Percentiles rank a stretch among this genome's conserved stretches.
These are phyloP conservation scores for Ramalina peruviana DNA, from an alignment of 495 filamentous ascomycete species.

Conservation along the genomic window DNA sequence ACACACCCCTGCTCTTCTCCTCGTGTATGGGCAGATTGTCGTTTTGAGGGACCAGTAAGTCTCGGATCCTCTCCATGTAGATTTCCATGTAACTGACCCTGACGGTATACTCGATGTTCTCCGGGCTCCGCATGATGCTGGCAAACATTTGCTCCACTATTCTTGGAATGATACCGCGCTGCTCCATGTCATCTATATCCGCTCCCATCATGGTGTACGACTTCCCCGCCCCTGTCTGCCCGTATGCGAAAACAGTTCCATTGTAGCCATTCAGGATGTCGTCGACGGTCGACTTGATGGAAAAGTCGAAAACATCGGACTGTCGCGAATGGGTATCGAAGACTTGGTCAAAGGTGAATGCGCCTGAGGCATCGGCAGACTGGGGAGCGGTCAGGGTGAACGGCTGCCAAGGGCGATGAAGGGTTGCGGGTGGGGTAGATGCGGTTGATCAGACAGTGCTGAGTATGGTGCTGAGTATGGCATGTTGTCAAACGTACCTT, in stretches of 20 bases:
- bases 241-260: conserved; percentile 97
- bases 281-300: conserved; percentile 88
- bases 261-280: conserved; percentile 99
- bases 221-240: conserved; percentile 96
- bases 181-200: conserved; percentile 81
- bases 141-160: conserved; percentile 98
- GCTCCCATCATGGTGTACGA: conserved; percentile 99
- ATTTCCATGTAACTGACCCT: conserved; percentile 99
- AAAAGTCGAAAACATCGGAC: conserved; percentile 89
- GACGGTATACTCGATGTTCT: conserved; percentile 95
- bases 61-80: conserved; percentile 97
- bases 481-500: conserved; percentile 45
- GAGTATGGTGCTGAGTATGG: background rate
- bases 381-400: conserved; percentile 22
- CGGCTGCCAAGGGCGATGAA: background rate
- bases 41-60: conserved; percentile 80
- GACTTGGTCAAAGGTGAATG: conserved; percentile 94
- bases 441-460: background rate
- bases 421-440: background rate
- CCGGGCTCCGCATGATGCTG: conserved; percentile 78
- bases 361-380: conserved; percentile 69
- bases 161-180: conserved; percentile 87
- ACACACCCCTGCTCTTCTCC: conserved; percentile 90
- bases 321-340: conserved; percentile 87
- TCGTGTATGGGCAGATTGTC: conserved; percentile 96